phyloP scores from a whole-genome alignment of 2,329 filamentous ascomycete species.

The Alternaria triticimaculans region DNA sequence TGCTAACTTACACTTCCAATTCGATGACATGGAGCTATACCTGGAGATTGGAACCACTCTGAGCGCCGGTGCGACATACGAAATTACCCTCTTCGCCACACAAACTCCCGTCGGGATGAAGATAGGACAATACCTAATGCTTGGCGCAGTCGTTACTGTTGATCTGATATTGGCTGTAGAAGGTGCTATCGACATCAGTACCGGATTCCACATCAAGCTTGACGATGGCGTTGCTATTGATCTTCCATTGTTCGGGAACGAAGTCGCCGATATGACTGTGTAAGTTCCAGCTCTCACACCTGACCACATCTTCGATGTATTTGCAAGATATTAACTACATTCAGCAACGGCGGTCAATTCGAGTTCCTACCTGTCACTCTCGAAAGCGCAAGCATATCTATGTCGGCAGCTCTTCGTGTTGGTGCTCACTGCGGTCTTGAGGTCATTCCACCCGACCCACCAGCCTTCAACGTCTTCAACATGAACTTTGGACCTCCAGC shows the following conservation, averaged over 20 bases:
- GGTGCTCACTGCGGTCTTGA: conserved; percentile 56
- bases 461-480: too few relatives aligned
- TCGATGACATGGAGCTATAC: conserved; percentile 62
- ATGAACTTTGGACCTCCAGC: too few relatives aligned
- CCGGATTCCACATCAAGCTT: conserved; percentile 63
- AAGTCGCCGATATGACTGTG: conserved; percentile 59
- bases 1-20: conserved; percentile 53
- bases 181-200: conserved; percentile 58
- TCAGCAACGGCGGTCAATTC: conserved; percentile 62
- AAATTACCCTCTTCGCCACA: conserved; percentile 58
- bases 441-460: too few relatives aligned
- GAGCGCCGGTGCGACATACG: conserved; percentile 54
- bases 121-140: conserved; percentile 47
- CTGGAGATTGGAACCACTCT: conserved; percentile 56
- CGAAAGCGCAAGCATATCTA: conserved; percentile 51
- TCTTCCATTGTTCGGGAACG: conserved; percentile 58
- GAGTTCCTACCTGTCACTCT: conserved; percentile 64
- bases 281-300: too few relatives aligned
- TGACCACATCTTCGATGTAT: too few relatives aligned
- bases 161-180: conserved; percentile 61
- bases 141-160: conserved; percentile 58
- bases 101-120: conserved; percentile 54
- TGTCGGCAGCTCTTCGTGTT: conserved; percentile 59
- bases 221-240: conserved; percentile 59
- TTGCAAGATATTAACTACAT: too few relatives aligned